A percentile compares a stretch with the other conserved stretches of the same genome.
Conservation (phyloP, 75 land plant species). For the Pinus tabuliformis region DNA sequence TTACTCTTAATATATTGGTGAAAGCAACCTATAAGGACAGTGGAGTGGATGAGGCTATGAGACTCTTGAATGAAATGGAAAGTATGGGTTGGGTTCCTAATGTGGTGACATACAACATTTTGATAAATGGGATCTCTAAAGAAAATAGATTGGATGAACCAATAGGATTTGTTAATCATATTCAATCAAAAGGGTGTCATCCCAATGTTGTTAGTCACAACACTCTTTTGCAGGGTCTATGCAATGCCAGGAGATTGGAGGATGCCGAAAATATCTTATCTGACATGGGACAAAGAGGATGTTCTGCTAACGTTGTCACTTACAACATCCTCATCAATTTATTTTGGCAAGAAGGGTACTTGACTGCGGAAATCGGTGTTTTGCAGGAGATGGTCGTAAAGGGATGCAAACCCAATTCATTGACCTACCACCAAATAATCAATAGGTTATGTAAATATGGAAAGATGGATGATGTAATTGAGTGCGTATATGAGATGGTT, state of each 20-base stretch:
- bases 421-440: slow-evolving; percentile 41
- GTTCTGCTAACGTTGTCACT: slow-evolving; percentile 58
- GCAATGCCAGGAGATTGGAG: slow-evolving; percentile 50
- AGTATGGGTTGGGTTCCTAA: slow-evolving; percentile 56
- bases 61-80: slow-evolving; percentile 58
- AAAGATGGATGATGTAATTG: slow-evolving; percentile 30
- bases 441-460: slow-evolving; percentile 47
- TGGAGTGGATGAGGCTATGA: slow-evolving; percentile 49
- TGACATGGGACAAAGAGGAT: slow-evolving; percentile 49
- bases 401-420: slow-evolving; percentile 14
- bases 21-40: slow-evolving; percentile 42
- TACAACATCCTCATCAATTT: slow-evolving; percentile 53
- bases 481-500: slow-evolving; percentile 54
- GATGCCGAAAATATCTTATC: slow-evolving; percentile 53
- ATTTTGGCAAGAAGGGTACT: slow-evolving; percentile 39
- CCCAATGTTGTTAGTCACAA: slow-evolving; percentile 60
- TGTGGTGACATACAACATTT: slow-evolving; percentile 51
- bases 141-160: slow-evolving; percentile 59
- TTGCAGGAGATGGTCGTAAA: slow-evolving; percentile 10
- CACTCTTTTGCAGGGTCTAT: slow-evolving; percentile 49
- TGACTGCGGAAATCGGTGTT: slow-evolving; percentile 43
- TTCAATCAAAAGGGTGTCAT: slow-evolving; percentile 40
- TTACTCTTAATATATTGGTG: slow-evolving; percentile 54
- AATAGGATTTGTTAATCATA: slow-evolving; percentile 24
- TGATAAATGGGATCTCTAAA: slow-evolving; percentile 57